Conservation (phyloP, 2,329 filamentous ascomycete genomes). For the Ophiostoma sp. region DNA sequence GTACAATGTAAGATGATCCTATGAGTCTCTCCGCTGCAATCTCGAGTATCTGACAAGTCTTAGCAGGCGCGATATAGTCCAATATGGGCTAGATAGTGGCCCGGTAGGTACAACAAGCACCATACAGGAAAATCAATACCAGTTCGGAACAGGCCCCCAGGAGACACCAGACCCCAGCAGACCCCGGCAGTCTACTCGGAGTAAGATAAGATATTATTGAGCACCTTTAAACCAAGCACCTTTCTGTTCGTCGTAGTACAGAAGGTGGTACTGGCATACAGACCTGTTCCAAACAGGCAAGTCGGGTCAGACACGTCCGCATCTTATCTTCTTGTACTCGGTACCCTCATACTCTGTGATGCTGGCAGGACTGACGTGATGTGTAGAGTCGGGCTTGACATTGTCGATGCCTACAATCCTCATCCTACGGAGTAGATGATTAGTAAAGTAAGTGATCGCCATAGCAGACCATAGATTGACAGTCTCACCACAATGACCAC, state of each 20-base stretch:
- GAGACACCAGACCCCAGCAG: background rate
- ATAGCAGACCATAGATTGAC: background rate
- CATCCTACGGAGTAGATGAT: no score
- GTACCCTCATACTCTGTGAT: background rate
- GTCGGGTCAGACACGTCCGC: conserved; percentile 6
- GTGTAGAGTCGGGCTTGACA: background rate
- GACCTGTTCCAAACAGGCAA: conserved; percentile 1
- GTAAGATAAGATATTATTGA: background rate
- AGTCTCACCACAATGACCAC: background rate
- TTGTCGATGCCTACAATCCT: background rate
- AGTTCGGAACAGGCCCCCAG: no score
- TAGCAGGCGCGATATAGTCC: background rate
- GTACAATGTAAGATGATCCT: no score
- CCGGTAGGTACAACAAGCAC: no score
- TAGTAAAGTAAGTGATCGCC: background rate
- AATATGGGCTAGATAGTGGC: background rate
- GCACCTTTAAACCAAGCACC: background rate
- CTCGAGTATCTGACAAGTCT: background rate
- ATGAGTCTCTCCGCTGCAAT: background rate
- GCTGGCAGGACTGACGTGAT: background rate
- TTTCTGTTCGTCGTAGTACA: conserved; percentile 1
- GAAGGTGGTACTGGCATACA: background rate
- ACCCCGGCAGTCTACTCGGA: background rate
- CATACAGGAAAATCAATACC: no score
- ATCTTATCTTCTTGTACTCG: background rate